Percentiles rank a stretch among this genome's conserved stretches.
Evolutionary conservation across 345 rosid species (phyloP).

Genomic region (Citrus unshiu): DNA sequence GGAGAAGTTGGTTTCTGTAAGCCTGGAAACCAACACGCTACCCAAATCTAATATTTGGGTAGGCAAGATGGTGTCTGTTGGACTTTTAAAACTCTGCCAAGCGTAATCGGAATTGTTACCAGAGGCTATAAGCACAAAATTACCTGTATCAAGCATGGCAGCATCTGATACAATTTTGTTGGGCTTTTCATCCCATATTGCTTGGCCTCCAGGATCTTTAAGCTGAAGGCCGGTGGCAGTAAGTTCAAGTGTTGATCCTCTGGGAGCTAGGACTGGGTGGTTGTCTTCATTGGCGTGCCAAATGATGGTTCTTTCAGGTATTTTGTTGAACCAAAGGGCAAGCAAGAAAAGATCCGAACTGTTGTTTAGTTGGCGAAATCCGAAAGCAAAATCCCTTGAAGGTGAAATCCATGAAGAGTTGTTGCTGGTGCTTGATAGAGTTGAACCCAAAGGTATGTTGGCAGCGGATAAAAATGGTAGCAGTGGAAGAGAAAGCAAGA

Average conservation of each 20-base stretch:
- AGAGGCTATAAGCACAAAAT: conserved; percentile 28
- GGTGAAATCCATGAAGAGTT: conserved; percentile 18
- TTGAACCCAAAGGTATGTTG: conserved; percentile 11
- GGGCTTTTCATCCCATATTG: conserved; percentile 3
- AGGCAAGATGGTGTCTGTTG: conserved; percentile 39
- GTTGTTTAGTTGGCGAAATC: conserved; percentile 15
- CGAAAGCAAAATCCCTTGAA: conserved; percentile 25
- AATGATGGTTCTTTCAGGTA: conserved; percentile 23
- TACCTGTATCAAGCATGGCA: conserved; percentile 31
- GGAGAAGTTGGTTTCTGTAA: conserved; percentile 8
- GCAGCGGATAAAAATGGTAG: neutral
- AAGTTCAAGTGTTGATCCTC: conserved; percentile 28
- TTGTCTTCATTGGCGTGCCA: conserved; percentile 27
- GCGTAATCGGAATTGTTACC: conserved; percentile 3
- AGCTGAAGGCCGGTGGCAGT: conserved; percentile 9
- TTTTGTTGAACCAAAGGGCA: conserved; percentile 31
- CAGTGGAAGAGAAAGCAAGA: neutral
- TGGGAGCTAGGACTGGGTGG: neutral
- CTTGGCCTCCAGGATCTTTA: conserved; percentile 9
- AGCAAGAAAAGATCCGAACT: conserved; percentile 23
- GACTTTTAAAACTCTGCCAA: conserved; percentile 44
- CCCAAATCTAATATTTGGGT: conserved; percentile 26
- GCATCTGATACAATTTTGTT: neutral
- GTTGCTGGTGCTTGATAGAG: conserved; percentile 2
- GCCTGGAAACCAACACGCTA: conserved; percentile 13